phyloP scores from a whole-genome alignment of 129 eudicot genomes.

The Mikania micrantha region DNA sequence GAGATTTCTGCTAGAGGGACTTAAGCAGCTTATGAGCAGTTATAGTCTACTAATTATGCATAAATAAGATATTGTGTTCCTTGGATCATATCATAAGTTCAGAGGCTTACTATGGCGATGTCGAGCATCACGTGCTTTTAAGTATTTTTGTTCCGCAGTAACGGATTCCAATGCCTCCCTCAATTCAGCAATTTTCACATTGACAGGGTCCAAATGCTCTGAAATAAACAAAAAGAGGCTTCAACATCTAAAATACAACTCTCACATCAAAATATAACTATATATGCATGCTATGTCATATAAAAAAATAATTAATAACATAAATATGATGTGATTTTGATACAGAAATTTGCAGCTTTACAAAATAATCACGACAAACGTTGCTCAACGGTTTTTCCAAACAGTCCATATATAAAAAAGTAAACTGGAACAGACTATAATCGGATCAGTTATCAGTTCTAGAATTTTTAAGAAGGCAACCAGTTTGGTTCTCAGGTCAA shows the following conservation, averaged over 20 bases:
- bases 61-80: not conserved
- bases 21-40: not conserved
- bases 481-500: not conserved
- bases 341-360: constrained; percentile 1
- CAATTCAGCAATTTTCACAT: constrained; percentile 92
- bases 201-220: constrained; percentile 98
- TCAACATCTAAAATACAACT: not conserved
- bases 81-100: not conserved
- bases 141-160: constrained; percentile 85
- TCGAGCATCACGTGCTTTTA: constrained; percentile 90
- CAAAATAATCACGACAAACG: not conserved
- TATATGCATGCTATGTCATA: not conserved
- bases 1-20: too few relatives aligned
- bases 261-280: not conserved
- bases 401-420: not conserved
- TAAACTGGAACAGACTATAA: not conserved
- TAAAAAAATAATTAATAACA: not conserved
- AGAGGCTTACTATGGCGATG: constrained; percentile 86
- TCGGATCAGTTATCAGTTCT: not conserved
- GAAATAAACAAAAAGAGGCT: constrained; percentile 6
- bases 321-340: not conserved
- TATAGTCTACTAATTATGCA: not conserved
- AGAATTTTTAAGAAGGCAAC: not conserved
- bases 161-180: constrained; percentile 93
- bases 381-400: not conserved